A percentile compares a stretch with the other conserved stretches of the same genome.
Evolutionary conservation across 2,329 filamentous ascomycete species (phyloP).

Genomic region (Exophiala calicioides): DNA sequence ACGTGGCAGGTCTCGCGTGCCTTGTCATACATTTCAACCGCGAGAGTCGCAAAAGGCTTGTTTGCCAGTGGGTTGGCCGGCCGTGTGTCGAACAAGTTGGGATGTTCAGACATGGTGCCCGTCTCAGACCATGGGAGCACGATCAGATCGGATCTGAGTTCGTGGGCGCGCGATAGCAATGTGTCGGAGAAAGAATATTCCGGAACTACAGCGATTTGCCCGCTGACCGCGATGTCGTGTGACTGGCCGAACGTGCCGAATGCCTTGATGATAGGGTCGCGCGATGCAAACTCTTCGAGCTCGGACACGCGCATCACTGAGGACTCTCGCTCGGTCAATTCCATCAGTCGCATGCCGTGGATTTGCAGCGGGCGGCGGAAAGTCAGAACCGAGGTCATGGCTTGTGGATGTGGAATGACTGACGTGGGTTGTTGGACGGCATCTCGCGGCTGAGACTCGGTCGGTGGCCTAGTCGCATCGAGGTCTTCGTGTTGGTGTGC

Average conservation of each 20-base stretch:
- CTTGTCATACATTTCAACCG: slow-evolving; percentile 58
- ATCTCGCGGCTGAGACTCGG: slow-evolving; percentile 11
- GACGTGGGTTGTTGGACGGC: slow-evolving; percentile 7
- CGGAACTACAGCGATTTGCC: slow-evolving; percentile 77
- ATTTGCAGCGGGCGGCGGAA: slow-evolving; percentile 64
- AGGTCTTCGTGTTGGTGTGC: slow-evolving; percentile 22
- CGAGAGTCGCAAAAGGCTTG: slow-evolving; percentile 54
- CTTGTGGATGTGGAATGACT: slow-evolving; percentile 19
- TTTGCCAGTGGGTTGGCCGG: slow-evolving; percentile 49
- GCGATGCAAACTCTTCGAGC: slow-evolving; percentile 68
- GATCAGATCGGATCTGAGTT: slow-evolving; percentile 71
- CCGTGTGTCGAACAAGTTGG: slow-evolving; percentile 35
- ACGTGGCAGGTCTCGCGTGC: slow-evolving; percentile 62
- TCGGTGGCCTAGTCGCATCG: not conserved
- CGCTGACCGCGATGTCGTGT: slow-evolving; percentile 78
- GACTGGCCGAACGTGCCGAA: slow-evolving; percentile 87
- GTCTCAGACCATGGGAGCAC: slow-evolving; percentile 89
- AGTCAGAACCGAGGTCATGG: slow-evolving; percentile 11
- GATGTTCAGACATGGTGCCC: slow-evolving; percentile 70
- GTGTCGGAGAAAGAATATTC: slow-evolving; percentile 77
- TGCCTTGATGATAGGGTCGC: slow-evolving; percentile 85
- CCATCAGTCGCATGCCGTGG: slow-evolving; percentile 81
- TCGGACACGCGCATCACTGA: slow-evolving; percentile 94
- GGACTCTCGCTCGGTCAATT: slow-evolving; percentile 88
- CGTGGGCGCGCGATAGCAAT: slow-evolving; percentile 67